These are phyloP conservation scores for Cadophora malorum DNA, from an alignment of 2,329 filamentous ascomycete species.

Conservation along the genomic window DNA sequence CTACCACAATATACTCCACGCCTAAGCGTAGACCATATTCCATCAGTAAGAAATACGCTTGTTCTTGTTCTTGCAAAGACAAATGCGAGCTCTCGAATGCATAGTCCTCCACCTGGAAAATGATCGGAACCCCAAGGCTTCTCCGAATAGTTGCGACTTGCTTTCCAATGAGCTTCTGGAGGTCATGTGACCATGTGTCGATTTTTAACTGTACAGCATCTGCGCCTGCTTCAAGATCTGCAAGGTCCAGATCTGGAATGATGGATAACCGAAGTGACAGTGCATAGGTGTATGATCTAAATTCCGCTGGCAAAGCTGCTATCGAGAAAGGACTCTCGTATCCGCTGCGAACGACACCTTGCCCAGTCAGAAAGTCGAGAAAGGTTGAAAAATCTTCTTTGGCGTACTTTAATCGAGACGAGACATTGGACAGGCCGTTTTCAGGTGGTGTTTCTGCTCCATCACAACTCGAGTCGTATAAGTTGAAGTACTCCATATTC, in stretches of 20 bases:
- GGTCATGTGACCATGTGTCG: constrained; percentile 60
- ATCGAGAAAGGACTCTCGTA: constrained; percentile 67
- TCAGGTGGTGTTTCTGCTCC: constrained; percentile 49
- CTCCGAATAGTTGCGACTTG: constrained; percentile 64
- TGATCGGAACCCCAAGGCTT: constrained; percentile 61
- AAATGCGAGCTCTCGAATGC: constrained; percentile 39
- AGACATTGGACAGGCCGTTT: constrained; percentile 52
- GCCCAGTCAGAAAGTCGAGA: constrained; percentile 62
- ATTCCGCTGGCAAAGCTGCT: constrained; percentile 63
- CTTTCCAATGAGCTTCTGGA: constrained; percentile 57
- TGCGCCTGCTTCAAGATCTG: constrained; percentile 61
- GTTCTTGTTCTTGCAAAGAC: constrained; percentile 37
- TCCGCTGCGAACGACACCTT: constrained; percentile 57
- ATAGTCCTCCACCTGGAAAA: constrained; percentile 62
- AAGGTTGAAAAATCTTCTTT: constrained; percentile 67
- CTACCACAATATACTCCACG: constrained; percentile 64
- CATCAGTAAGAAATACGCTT: constrained; percentile 62
- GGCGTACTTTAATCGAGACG: constrained; percentile 56
- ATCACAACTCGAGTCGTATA: constrained; percentile 51
- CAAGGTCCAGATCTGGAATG: constrained; percentile 59
- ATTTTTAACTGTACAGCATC: constrained; percentile 67
- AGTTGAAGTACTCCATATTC: constrained; percentile 72
- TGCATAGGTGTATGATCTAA: constrained; percentile 70
- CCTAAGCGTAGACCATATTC: constrained; percentile 69
- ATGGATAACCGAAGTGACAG: constrained; percentile 65